Evolutionary conservation across 495 filamentous ascomycete genomes (phyloP).

Genomic region (Schizothecium vesticola): DNA sequence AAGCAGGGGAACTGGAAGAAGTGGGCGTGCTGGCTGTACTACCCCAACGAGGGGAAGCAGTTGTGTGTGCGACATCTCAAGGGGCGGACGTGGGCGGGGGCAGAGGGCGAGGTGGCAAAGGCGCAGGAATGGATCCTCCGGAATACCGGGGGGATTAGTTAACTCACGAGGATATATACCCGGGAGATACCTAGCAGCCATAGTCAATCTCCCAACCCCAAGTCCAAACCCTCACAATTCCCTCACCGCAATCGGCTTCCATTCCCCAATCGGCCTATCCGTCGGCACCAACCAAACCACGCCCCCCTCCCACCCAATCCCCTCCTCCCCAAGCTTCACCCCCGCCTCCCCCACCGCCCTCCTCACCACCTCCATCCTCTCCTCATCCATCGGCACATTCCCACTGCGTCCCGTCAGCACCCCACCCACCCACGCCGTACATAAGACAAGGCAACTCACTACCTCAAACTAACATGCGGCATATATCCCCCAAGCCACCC

Average conservation of each 20-base stretch:
- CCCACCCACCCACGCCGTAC: no score
- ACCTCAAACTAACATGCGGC: constrained; percentile 31
- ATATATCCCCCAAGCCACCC: constrained; percentile 22
- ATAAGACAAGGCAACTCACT: constrained; percentile 20
- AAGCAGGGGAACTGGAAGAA: constrained; percentile 40
- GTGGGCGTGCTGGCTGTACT: constrained; percentile 48
- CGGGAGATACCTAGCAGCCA: background rate
- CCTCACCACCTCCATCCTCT: constrained; percentile 13
- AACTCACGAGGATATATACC: background rate
- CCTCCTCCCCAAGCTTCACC: constrained; percentile 10
- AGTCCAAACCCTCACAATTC: constrained; percentile 10
- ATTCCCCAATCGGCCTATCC: constrained; percentile 22
- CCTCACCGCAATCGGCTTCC: constrained; percentile 28
- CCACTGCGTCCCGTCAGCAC: constrained; percentile 17
- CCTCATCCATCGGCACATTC: constrained; percentile 17
- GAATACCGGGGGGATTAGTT: constrained; percentile 3
- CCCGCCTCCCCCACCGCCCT: constrained; percentile 21
- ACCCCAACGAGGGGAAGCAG: constrained; percentile 35
- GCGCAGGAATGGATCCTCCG: constrained; percentile 24
- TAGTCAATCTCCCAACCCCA: background rate
- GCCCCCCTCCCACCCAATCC: constrained; percentile 24
- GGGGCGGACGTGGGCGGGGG: constrained; percentile 39
- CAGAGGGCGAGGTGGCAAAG: constrained; percentile 26
- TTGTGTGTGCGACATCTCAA: constrained; percentile 39
- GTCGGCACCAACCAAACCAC: constrained; percentile 31